A percentile compares a stretch with the other conserved stretches of the same genome.
Conservation (phyloP, 2,329 filamentous ascomycete genomes). For the Phyllosticta citribraziliensis region DNA sequence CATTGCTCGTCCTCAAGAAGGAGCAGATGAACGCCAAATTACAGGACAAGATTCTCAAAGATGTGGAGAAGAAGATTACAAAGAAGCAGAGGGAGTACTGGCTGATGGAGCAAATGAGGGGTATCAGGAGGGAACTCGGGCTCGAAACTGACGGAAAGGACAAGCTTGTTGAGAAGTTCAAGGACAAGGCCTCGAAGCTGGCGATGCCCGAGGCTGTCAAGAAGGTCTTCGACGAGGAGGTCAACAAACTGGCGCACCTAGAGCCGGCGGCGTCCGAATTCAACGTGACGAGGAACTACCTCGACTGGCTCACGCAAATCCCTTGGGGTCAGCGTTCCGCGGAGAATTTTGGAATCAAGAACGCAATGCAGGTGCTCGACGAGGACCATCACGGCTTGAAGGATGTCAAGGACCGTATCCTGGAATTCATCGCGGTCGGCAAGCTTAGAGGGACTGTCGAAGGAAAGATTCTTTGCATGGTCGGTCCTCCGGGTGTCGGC, state of each 20-base stretch:
- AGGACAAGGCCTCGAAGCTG: constrained; percentile 84
- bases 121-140: constrained; percentile 86
- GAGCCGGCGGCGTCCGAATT: constrained; percentile 96
- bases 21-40: constrained; percentile 97
- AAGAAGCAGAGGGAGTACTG: constrained; percentile 97
- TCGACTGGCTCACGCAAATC: constrained; percentile 97
- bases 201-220: constrained; percentile 95
- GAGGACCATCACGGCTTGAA: constrained; percentile 96
- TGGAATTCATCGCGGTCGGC: constrained; percentile 96
- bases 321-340: constrained; percentile 93
- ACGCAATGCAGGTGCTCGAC: constrained; percentile 82
- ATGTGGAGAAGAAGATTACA: constrained; percentile 94
- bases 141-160: constrained; percentile 98
- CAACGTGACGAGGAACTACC: constrained; percentile 95
- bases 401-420: constrained; percentile 95
- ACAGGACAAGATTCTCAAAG: constrained; percentile 94
- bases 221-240: constrained; percentile 96
- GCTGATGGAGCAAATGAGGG: constrained; percentile 99
- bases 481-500: constrained; percentile 91
- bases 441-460: constrained; percentile 95
- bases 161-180: constrained; percentile 94
- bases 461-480: constrained; percentile 96
- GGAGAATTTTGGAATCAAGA: constrained; percentile 91
- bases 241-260: constrained; percentile 92
- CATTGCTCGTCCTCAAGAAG: constrained; percentile 87